Base-by-base conservation (phyloP, 805 yeast genomes). In the Ogataea corticis region DNA sequence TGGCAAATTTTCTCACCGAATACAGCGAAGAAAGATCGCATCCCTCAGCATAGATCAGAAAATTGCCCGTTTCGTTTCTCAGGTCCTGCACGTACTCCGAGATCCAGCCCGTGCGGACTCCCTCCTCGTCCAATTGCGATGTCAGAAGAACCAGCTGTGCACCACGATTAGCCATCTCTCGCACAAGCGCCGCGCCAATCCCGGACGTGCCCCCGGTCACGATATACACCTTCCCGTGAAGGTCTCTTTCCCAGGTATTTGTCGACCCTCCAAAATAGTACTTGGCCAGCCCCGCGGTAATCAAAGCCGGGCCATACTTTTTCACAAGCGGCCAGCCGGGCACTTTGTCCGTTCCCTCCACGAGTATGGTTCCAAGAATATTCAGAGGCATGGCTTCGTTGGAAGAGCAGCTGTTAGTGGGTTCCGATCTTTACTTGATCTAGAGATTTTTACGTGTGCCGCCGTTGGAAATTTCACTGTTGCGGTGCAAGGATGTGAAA, bases 121-220 rank as follows among this genome's bases (percentile, higher is more conserved):
- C 56, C 47, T 75, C 78, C 38, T 73, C 75, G 57, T 85, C 90
- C 3, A 79, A 63, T 15, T 75, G 65, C 4, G 82, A 74, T 33
- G 92, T 70, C 30, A 87, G 84, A 36, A 92, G 59, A 27, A 94
- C 79, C 41, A 92, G 56, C 62, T 94, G 98, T 0, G 98, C 97
- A 3, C 99, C 99, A 41, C 79, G 67, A 0, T 54, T 44, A 0
- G 97, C 97, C 56, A 94, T 62, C 27, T 90, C 90, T 30, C 74
- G 71, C 0, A 80, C 94, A 3, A 87, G 76, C 3, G 79, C 76
- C 0, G 92, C 85, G 0, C 99, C 99, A 49, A 89, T 63, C 0
- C 98, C 97, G 1, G 95, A 77, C 0, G 98, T 92, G 2, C 96
- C 99, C n/a, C 99, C 99, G 0, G 94, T 85, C 6, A 87, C 73